A percentile compares a stretch with the other conserved stretches of the same genome.
Evolutionary conservation across 225 moss, liverwort and hornwort genomes (phyloP).

Genomic region (Takakia lepidozioides): DNA sequence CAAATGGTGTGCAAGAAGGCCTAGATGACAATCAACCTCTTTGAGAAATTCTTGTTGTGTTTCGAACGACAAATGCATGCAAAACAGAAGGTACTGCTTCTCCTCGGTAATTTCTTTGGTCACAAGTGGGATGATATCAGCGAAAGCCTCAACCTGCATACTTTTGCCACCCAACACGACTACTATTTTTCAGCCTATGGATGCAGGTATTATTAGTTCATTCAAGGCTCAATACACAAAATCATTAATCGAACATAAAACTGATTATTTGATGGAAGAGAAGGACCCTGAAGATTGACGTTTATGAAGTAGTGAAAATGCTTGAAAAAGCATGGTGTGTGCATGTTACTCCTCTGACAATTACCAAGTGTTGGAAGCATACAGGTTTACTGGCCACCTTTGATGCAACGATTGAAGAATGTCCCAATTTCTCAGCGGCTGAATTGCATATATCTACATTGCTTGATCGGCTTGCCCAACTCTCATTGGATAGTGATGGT

Average conservation of each 20-base stretch:
- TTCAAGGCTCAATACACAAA: constrained; percentile 28
- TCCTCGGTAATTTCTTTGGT: constrained; percentile 16
- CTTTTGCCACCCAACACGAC: constrained; percentile 15
- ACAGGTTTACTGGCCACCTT: constrained; percentile 10
- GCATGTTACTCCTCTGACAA: constrained; percentile 17
- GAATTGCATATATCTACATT: constrained; percentile 12
- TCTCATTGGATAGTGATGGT: constrained; percentile 5
- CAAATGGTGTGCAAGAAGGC: constrained; percentile 13
- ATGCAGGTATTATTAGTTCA: constrained; percentile 16
- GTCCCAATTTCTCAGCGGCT: constrained; percentile 6
- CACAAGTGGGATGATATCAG: constrained; percentile 11
- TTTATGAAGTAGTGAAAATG: constrained; percentile 21
- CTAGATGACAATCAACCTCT: constrained; percentile 19
- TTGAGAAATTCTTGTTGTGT: constrained; percentile 18
- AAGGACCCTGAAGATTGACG: constrained; percentile 14
- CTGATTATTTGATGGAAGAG: constrained; percentile 8
- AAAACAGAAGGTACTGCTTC: constrained; percentile 25
- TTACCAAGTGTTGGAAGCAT: constrained; percentile 23
- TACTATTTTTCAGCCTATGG: constrained; percentile 11
- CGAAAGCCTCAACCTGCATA: constrained; percentile 11
- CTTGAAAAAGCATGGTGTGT: constrained; percentile 28
- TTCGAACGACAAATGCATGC: constrained; percentile 27
- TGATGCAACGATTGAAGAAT: background rate
- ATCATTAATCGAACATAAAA: constrained; percentile 15
- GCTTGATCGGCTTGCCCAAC: constrained; percentile 9